Evolutionary conservation across 164 flowering plant species (phyloP).

Genomic region (Magnolia officinalis): DNA sequence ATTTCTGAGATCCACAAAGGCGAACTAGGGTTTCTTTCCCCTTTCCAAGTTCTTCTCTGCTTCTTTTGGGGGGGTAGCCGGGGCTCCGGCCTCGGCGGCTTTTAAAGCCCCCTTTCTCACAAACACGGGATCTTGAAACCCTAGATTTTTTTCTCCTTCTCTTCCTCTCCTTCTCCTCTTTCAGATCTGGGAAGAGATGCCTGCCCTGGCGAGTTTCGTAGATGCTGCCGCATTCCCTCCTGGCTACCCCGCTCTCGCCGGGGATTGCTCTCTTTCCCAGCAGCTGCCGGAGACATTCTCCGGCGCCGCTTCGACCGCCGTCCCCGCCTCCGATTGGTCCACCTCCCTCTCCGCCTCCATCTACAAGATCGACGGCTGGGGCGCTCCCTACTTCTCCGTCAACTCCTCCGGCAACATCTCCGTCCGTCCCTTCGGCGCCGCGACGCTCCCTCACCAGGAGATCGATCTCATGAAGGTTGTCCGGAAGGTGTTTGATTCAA

Average conservation of each 20-base stretch:
- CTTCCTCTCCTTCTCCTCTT: not conserved
- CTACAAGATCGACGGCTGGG: slow-evolving; percentile 79
- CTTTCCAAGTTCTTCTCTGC: slow-evolving; percentile 45
- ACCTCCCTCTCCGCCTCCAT: slow-evolving; percentile 65
- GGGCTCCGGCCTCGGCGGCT: slow-evolving; percentile 99
- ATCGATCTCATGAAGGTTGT: slow-evolving; percentile 87
- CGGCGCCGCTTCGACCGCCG: slow-evolving; percentile 28
- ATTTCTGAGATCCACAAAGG: slow-evolving; percentile 25
- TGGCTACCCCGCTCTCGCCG: slow-evolving; percentile 58
- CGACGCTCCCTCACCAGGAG: slow-evolving; percentile 76
- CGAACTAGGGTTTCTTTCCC: slow-evolving; percentile 38
- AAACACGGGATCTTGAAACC: slow-evolving; percentile 20
- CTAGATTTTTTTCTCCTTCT: slow-evolving; percentile 2
- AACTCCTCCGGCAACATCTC: slow-evolving; percentile 73
- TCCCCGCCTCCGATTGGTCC: slow-evolving; percentile 49
- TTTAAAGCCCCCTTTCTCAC: slow-evolving; percentile 88
- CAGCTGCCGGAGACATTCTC: slow-evolving; percentile 28
- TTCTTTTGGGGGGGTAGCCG: slow-evolving; percentile 99
- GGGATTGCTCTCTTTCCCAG: slow-evolving; percentile 56
- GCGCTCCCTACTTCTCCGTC: slow-evolving; percentile 84
- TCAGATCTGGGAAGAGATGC: slow-evolving; percentile 61
- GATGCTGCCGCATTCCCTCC: slow-evolving; percentile 52
- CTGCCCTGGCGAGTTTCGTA: slow-evolving; percentile 76
- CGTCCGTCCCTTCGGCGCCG: slow-evolving; percentile 62
- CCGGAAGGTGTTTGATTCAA: slow-evolving; percentile 71